Evolutionary conservation across 2,329 filamentous ascomycete species (phyloP).

Genomic region (Colletotrichum sp.): DNA sequence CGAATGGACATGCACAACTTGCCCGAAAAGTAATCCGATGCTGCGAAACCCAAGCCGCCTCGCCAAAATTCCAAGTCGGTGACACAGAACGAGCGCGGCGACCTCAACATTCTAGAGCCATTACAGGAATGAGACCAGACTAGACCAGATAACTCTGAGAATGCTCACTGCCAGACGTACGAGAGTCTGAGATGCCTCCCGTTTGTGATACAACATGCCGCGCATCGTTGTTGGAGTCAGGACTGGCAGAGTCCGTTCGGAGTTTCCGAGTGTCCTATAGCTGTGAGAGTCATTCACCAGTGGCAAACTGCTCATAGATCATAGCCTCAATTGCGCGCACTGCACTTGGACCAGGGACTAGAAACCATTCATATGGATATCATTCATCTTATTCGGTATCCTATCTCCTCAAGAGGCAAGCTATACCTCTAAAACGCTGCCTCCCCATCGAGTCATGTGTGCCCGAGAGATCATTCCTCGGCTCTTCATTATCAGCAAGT

Average conservation of each 20-base stretch:
- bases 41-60: not conserved
- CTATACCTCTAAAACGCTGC: not conserved
- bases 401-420: constrained; percentile 8
- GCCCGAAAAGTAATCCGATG: not conserved
- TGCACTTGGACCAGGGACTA: not conserved
- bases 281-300: not conserved
- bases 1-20: not conserved
- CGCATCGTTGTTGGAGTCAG: not conserved
- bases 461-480: constrained; percentile 14
- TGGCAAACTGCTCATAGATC: not conserved
- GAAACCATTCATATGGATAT: constrained; percentile 12
- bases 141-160: too few relatives aligned
- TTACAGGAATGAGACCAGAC: too few relatives aligned
- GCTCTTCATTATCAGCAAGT: constrained; percentile 19
- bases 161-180: too few relatives aligned
- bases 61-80: too few relatives aligned
- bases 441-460: not conserved
- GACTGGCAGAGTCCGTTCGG: not conserved
- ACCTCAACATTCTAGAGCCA: too few relatives aligned
- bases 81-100: too few relatives aligned
- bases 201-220: not conserved
- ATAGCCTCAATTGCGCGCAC: not conserved
- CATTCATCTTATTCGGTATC: constrained; percentile 14
- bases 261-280: not conserved
- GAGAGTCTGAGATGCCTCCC: not conserved